phyloP scores from a whole-genome alignment of 2,329 filamentous ascomycete species.

The Trichoderma breve region DNA sequence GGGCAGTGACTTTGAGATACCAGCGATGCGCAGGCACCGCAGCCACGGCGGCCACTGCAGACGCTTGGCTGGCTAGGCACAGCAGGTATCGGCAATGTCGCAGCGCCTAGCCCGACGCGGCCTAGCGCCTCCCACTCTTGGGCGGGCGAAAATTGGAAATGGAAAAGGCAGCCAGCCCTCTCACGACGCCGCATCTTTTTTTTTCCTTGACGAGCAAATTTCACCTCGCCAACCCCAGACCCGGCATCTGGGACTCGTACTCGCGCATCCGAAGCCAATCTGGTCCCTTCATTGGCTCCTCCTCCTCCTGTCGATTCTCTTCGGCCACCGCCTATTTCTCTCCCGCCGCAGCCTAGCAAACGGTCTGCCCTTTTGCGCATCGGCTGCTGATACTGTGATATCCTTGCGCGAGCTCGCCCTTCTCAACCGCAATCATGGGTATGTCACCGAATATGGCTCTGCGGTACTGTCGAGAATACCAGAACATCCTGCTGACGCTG shows the following conservation, averaged over 20 bases:
- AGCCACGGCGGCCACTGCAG: background rate
- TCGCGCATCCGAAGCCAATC: constrained; percentile 25
- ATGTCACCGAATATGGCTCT: constrained; percentile 32
- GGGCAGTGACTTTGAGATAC: background rate
- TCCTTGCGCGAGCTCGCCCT: constrained; percentile 48
- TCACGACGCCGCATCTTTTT: constrained; percentile 40
- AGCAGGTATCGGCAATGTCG: background rate
- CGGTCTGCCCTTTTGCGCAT: constrained; percentile 36
- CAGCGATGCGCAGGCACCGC: background rate
- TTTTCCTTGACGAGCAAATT: constrained; percentile 44
- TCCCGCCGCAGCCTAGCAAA: background rate
- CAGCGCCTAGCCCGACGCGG: constrained; percentile 25
- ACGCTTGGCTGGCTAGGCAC: background rate
- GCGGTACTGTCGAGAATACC: background rate
- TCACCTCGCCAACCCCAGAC: constrained; percentile 44
- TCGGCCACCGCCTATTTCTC: constrained; percentile 10
- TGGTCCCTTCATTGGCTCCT: constrained; percentile 21
- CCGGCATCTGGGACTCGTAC: constrained; percentile 39
- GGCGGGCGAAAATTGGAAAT: constrained; percentile 41
- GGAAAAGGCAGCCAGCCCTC: constrained; percentile 39
- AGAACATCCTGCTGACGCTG: constrained; percentile 20
- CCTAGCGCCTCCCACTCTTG: constrained; percentile 43
- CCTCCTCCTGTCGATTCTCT: constrained; percentile 5
- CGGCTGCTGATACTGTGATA: constrained; percentile 32
- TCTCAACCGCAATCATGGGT: constrained; percentile 61